Base-by-base conservation (phyloP, 805 yeast species). In the Jamesozyma spencerorum region DNA sequence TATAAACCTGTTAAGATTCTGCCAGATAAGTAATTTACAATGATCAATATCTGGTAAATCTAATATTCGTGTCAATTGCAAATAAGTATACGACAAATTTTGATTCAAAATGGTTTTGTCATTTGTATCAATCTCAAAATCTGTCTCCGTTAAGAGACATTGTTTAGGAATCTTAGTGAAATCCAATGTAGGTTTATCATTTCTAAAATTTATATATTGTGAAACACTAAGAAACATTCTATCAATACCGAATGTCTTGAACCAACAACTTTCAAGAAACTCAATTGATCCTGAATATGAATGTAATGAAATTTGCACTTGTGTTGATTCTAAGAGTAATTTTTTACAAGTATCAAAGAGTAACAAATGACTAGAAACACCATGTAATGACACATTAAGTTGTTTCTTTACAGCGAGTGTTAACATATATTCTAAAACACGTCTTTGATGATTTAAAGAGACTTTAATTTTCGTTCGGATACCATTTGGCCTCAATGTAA, bases 201-300 rank as follows among this genome's bases (percentile, higher is more conserved):
- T 22, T 8, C 15, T 36, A 24, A 64, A 55, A 28, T 58, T 57
- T 31, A 53, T 51, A 39, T 36, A 49, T 14, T 54, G 66, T 38
- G 57, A 63, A 31, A 45, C 46, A 47, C 42, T 62, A 47, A 48
- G 55, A 63, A 34, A 55, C 34, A 45, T 62, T 62, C 57, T 49
- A 1, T 43, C 39, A 13, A 34, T 28, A 1, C 47, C 41, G 28
- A 53, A 53, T 5, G 33, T 29, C 22, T 46, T 47, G 17, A 53
- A 46, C 36, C 72, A 53, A 69, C 81, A 74, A 33, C 65, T 39
- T 40, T 64, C 55, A 13, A 81, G 73, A 43, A 79, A 85, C 33
- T 86, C 95, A 0, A 68, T 46, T 2, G 94, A 80, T 0, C 97
- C 97, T 6, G 86, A 76, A 58, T 78, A 92, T 0, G 96, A 85